Evolutionary conservation across 768 basidiomycete species (phyloP), one percentile per base, ranked within the genome.

Genomic region (Pleurotus eryngii): DNA sequence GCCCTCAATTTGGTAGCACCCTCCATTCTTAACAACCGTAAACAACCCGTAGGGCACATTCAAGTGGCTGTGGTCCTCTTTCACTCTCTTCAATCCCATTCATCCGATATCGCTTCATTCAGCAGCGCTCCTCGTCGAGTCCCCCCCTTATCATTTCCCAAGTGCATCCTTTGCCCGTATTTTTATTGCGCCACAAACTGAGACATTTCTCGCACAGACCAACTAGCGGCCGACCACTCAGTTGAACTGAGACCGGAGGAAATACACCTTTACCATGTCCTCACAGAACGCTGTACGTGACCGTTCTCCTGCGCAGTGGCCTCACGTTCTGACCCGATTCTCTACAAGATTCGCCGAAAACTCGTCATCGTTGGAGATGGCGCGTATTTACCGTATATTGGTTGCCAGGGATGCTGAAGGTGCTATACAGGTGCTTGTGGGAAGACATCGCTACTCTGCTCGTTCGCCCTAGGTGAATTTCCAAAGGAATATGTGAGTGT

Each of bases 311-410:
- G 14, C n/a, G 15, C 15, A 35, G 22, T 22, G 17, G 39, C 38
- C 15, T 22, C 12, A 14, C 42, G 39, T 37, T 38, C 17, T 38
- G 39, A 18, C 39, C 24, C 22, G 24, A 17, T 26, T 42, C 20
- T 39, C 24, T 42, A n/a, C 35, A 9, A 96, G 93, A 91, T 98
- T 72, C 86, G 93, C 65, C 83, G 95, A 67, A 98, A 98, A 76
- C 80, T 98, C 58, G 95, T 96, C 74, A 94, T 95, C 69, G 95
- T 98, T 60, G 96, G 96, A 64, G 96, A 99, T 74, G 96, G 96
- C 78, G 79, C 70, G 86, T 79, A 64, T 57, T 60, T 47, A 43
- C 63, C 57, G 37, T 56, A 47, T 57, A 59, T 48, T 59, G 45
- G 57, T 46, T 46, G 55, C 38, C 53, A 49, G 56, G 39, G 35